Evolutionary conservation across 2,329 filamentous ascomycete species (phyloP).

Genomic region (Ophiognomonia clavigignenti-juglandacearum): DNA sequence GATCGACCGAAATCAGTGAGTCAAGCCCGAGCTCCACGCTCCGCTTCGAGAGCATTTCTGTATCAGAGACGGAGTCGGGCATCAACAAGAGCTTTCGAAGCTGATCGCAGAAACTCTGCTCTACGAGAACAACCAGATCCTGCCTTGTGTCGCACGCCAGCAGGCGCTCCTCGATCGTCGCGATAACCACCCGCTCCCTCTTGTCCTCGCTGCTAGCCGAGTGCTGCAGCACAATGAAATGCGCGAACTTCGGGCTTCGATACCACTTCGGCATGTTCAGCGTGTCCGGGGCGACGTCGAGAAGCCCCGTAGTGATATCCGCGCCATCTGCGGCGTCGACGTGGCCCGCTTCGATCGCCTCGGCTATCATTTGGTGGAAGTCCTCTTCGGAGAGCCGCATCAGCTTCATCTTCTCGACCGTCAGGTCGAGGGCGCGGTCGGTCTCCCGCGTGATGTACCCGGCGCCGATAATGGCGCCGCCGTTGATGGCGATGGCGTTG

Average conservation of each 20-base stretch:
- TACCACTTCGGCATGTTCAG: background rate
- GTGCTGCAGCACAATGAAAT: too few relatives aligned
- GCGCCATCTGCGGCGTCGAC: background rate
- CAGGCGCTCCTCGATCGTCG: background rate
- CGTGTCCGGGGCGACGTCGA: background rate
- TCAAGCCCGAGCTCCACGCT: slow-evolving; percentile 18
- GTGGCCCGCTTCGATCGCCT: background rate
- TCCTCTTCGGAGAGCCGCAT: background rate
- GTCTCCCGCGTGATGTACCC: background rate
- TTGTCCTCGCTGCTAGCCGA: background rate
- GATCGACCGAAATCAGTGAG: slow-evolving; percentile 23
- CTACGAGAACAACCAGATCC: background rate
- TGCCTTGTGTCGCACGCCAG: background rate
- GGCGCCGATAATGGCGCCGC: slow-evolving; percentile 32
- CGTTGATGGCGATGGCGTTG: slow-evolving; percentile 31
- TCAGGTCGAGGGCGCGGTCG: background rate
- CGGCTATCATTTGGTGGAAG: background rate
- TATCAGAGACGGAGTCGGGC: slow-evolving; percentile 5
- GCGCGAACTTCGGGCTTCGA: background rate
- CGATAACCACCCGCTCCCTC: background rate
- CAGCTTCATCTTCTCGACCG: background rate
- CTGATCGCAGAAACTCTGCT: background rate
- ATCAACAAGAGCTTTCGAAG: slow-evolving; percentile 5
- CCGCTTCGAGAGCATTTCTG: slow-evolving; percentile 16
- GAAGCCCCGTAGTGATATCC: slow-evolving; percentile 2